phyloP scores from a whole-genome alignment of 2,329 filamentous ascomycete genomes.

The Thielaviopsis musarum region DNA sequence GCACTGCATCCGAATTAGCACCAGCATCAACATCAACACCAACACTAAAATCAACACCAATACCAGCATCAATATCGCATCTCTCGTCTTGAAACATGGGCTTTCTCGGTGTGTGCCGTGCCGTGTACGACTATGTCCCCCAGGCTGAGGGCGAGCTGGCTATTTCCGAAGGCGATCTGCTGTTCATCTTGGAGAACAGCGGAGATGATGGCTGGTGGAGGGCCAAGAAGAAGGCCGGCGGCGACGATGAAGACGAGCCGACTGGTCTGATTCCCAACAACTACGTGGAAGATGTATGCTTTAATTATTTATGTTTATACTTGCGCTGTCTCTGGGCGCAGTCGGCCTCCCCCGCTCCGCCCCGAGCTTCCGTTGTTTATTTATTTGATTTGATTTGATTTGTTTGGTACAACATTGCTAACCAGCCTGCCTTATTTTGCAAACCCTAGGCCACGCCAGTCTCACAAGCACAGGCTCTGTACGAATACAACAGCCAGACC shows the following conservation, averaged over 20 bases:
- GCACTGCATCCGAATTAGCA: too few relatives aligned
- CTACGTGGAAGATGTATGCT: constrained; percentile 71
- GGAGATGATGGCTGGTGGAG: constrained; percentile 80
- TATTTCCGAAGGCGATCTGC: constrained; percentile 70
- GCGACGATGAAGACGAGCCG: constrained; percentile 78
- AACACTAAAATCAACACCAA: not conserved
- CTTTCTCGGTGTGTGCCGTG: constrained; percentile 80
- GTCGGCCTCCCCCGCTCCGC: not conserved
- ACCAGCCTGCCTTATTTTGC: not conserved
- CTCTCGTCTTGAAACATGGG: constrained; percentile 43
- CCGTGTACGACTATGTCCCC: constrained; percentile 82
- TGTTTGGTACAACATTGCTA: not conserved
- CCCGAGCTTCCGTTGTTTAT: not conserved
- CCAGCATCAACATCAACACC: too few relatives aligned
- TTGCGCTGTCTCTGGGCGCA: not conserved
- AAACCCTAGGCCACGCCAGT: constrained; percentile 36
- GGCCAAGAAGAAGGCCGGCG: constrained; percentile 74
- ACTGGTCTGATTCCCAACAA: constrained; percentile 84
- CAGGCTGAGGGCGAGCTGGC: constrained; percentile 74
- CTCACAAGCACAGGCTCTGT: constrained; percentile 67
- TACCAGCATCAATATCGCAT: not conserved
- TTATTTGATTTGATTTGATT: not conserved
- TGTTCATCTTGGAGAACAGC: constrained; percentile 77
- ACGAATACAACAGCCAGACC: constrained; percentile 91
- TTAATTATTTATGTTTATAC: not conserved